These are phyloP conservation scores for Sugiyamaella chiloensis DNA, from an alignment of 805 yeast species.

Conservation along the genomic window DNA sequence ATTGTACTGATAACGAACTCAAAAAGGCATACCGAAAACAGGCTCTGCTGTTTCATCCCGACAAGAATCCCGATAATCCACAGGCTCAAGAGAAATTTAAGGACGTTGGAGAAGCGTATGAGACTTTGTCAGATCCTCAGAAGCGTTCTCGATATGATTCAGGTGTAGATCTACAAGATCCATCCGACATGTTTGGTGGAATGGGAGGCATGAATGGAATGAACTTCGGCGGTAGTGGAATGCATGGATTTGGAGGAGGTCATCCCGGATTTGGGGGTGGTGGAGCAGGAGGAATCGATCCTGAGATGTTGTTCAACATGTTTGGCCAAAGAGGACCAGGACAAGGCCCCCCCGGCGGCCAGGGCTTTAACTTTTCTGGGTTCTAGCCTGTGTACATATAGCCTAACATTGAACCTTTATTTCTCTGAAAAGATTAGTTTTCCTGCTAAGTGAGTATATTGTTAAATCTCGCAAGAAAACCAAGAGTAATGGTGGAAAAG, in stretches of 20 bases:
- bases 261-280: constrained; percentile 56
- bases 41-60: constrained; percentile 77
- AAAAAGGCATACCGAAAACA: constrained; percentile 73
- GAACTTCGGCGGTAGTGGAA: constrained; percentile 56
- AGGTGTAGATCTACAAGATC: constrained; percentile 64
- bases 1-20: constrained; percentile 54
- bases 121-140: constrained; percentile 76
- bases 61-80: constrained; percentile 57
- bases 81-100: constrained; percentile 95
- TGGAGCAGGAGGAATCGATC: constrained; percentile 38
- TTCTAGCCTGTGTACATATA: neutral
- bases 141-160: constrained; percentile 87
- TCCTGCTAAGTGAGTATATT: no score
- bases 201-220: constrained; percentile 59
- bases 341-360: constrained; percentile 20
- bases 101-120: constrained; percentile 84
- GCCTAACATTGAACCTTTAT: neutral
- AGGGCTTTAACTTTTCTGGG: constrained; percentile 10
- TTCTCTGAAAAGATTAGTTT: neutral
- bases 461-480: no score
- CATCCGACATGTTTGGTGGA: constrained; percentile 51
- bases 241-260: constrained; percentile 46
- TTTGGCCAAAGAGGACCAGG: constrained; percentile 33
- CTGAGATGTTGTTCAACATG: constrained; percentile 38
- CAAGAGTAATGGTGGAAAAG: no score